A percentile compares a stretch with the other conserved stretches of the same genome.
These are phyloP conservation scores for Bipolaris sorokiniana DNA, from an alignment of 2,329 filamentous ascomycete species.

Conservation along the genomic window DNA sequence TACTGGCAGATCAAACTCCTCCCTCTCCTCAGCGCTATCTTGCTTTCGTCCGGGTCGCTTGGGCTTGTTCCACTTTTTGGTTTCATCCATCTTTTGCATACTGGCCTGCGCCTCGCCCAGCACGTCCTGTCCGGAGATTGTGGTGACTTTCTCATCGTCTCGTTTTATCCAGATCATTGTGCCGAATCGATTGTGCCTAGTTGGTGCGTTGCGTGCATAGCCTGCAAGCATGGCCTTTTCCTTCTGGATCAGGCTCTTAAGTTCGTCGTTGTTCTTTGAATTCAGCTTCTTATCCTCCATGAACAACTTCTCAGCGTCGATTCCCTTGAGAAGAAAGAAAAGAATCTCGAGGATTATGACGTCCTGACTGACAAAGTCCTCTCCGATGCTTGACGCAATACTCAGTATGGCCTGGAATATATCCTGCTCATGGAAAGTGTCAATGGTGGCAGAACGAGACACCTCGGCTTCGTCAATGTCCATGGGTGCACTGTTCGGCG, in stretches of 20 bases:
- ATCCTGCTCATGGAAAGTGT: conserved; percentile 88
- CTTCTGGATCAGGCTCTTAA: conserved; percentile 76
- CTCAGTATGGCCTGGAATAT: conserved; percentile 85
- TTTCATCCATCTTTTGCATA: conserved; percentile 86
- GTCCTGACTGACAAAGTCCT: conserved; percentile 90
- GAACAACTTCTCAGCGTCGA: conserved; percentile 84
- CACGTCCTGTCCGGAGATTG: conserved; percentile 86
- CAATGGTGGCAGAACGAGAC: conserved; percentile 84
- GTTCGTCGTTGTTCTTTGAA: conserved; percentile 72
- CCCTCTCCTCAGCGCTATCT: conserved; percentile 45
- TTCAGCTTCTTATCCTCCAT: conserved; percentile 76
- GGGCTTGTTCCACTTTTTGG: conserved; percentile 88
- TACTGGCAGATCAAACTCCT: conserved; percentile 76
- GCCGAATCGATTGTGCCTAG: conserved; percentile 90
- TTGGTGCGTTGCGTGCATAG: conserved; percentile 78
- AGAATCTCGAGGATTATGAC: conserved; percentile 88
- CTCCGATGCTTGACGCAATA: conserved; percentile 88
- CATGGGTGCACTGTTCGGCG: conserved; percentile 72
- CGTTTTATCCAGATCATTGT: conserved; percentile 97
- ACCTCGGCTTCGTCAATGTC: conserved; percentile 91
- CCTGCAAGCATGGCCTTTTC: conserved; percentile 83
- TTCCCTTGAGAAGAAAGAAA: conserved; percentile 90
- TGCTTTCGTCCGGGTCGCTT: conserved; percentile 56
- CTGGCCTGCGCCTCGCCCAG: conserved; percentile 74
- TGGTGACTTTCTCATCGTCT: conserved; percentile 81